These are phyloP conservation scores for Gamsiella multidivaricata DNA, from an alignment of 192 early-diverging fungal genomes.

Conservation along the genomic window DNA sequence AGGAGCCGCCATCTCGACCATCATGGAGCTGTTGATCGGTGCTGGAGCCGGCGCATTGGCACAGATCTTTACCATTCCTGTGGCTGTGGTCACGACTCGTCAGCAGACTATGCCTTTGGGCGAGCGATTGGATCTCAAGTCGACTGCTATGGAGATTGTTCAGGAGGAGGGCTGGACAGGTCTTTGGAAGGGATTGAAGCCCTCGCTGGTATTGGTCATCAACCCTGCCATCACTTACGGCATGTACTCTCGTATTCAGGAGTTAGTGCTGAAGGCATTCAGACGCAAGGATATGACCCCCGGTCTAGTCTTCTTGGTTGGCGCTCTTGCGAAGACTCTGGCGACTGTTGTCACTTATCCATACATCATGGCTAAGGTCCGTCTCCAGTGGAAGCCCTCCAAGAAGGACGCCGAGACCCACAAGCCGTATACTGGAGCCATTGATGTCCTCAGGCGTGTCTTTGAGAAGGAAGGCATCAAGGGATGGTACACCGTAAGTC, in stretches of 20 bases:
- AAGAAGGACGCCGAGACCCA: slow-evolving; percentile 59
- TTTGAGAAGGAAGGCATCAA: slow-evolving; percentile 80
- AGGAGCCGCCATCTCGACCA: slow-evolving; percentile 76
- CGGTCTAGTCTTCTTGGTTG: slow-evolving; percentile 90
- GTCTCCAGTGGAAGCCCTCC: slow-evolving; percentile 91
- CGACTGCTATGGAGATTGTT: slow-evolving; percentile 77
- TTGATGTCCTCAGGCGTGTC: slow-evolving; percentile 88
- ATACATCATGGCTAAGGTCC: slow-evolving; percentile 99
- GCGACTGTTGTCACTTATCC: slow-evolving; percentile 90
- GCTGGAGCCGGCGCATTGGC: slow-evolving; percentile 90
- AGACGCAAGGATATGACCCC: slow-evolving; percentile 68
- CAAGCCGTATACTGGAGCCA: slow-evolving; percentile 80
- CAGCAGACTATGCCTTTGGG: slow-evolving; percentile 84
- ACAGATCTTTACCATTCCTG: slow-evolving; percentile 91
- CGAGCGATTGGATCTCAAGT: slow-evolving; percentile 73
- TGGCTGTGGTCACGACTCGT: slow-evolving; percentile 93
- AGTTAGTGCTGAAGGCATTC: slow-evolving; percentile 63
- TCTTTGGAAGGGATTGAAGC: slow-evolving; percentile 92
- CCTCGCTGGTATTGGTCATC: slow-evolving; percentile 89
- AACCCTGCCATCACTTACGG: slow-evolving; percentile 99
- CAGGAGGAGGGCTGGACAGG: slow-evolving; percentile 82
- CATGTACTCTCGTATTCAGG: slow-evolving; percentile 87
- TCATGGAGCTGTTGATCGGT: slow-evolving; percentile 88
- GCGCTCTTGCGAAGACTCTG: slow-evolving; percentile 94
- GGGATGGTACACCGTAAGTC: slow-evolving; percentile 92